Evolutionary conservation across 768 basidiomycete genomes (phyloP).

Genomic region (Tricholoma hemisulphureum): DNA sequence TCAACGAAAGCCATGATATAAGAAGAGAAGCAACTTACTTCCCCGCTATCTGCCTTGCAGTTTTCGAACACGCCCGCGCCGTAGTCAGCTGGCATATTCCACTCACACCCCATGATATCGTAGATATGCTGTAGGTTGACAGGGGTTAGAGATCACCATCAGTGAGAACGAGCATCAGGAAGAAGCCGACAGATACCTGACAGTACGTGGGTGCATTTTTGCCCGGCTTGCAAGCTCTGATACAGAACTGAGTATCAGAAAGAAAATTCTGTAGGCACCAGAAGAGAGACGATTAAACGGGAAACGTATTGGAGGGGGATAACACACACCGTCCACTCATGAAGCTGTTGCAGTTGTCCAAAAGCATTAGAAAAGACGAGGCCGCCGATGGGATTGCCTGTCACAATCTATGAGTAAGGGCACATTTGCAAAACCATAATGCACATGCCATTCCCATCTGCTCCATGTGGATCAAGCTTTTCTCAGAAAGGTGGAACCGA

Average conservation of each 20-base stretch:
- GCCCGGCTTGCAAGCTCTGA: slow-evolving; percentile 64
- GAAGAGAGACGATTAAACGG: background rate
- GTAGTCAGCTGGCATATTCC: slow-evolving; percentile 59
- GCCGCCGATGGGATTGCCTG: slow-evolving; percentile 60
- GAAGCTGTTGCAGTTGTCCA: slow-evolving; percentile 53
- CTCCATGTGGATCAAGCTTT: slow-evolving; percentile 72
- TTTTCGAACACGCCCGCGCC: slow-evolving; percentile 38
- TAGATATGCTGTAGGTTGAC: background rate
- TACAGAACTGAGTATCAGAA: slow-evolving; percentile 60
- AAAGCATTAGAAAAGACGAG: slow-evolving; percentile 72
- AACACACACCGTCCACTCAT: slow-evolving; percentile 68
- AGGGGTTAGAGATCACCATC: background rate
- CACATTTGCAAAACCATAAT: background rate
- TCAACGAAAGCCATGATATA: background rate
- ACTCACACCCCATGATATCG: slow-evolving; percentile 34
- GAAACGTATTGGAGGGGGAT: background rate
- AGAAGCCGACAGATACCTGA: slow-evolving; percentile 16
- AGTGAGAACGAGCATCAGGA: background rate
- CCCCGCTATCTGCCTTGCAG: slow-evolving; percentile 52
- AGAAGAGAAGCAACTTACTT: slow-evolving; percentile 14
- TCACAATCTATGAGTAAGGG: background rate
- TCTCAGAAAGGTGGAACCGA: background rate
- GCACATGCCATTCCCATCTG: slow-evolving; percentile 50
- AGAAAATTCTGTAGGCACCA: slow-evolving; percentile 55
- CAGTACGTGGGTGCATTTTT: slow-evolving; percentile 51